These are phyloP conservation scores for Anacardium occidentale DNA, from an alignment of 345 rosid genomes.

Conservation along the genomic window DNA sequence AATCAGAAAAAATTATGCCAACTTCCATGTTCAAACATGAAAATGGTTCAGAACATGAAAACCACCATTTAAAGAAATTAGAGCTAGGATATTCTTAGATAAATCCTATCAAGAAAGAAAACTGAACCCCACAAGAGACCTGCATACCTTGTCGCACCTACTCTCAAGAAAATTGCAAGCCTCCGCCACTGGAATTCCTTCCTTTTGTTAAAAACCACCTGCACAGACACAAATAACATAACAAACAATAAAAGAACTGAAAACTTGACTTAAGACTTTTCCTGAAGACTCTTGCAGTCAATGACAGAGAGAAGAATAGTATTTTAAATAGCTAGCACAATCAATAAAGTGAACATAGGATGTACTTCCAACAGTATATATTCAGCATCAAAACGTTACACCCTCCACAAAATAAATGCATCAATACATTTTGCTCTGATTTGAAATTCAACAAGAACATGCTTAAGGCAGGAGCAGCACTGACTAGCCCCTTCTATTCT, in stretches of 20 bases:
- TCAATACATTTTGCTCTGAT: neutral
- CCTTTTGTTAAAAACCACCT: slow-evolving; percentile 75
- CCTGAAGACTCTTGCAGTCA: neutral
- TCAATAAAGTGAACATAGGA: neutral
- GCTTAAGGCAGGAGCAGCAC: neutral
- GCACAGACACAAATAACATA: slow-evolving; percentile 22
- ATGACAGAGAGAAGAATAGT: neutral
- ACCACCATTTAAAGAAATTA: slow-evolving; percentile 4
- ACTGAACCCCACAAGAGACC: neutral
- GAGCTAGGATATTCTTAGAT: neutral
- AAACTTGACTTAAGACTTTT: slow-evolving; percentile 13
- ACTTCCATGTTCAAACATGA: neutral
- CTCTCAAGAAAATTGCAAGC: slow-evolving; percentile 66
- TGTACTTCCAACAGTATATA: slow-evolving; percentile 1
- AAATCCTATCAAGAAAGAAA: neutral
- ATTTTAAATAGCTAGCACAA: slow-evolving; percentile 1
- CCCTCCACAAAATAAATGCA: neutral
- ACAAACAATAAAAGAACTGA: slow-evolving; percentile 6
- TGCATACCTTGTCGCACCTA: slow-evolving; percentile 59
- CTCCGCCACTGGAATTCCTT: slow-evolving; percentile 92
- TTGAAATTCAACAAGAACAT: neutral
- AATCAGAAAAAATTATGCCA: neutral
- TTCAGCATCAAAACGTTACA: neutral
- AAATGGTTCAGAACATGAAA: neutral
- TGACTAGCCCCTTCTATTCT: neutral